phyloP scores from a whole-genome alignment of 2,329 filamentous ascomycete genomes.

The Ciborinia camelliae region DNA sequence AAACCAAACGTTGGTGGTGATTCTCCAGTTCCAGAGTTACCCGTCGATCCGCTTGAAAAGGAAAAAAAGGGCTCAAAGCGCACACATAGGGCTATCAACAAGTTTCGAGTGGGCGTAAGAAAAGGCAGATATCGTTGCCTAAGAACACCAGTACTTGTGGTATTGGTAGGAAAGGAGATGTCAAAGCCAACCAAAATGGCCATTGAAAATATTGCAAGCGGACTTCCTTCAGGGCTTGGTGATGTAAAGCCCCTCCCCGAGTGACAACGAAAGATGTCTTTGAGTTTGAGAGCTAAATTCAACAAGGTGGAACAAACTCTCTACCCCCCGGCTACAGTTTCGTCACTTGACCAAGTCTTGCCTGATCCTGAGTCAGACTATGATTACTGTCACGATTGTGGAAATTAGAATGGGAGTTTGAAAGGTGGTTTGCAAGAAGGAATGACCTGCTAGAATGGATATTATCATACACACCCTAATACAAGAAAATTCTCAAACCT shows the following conservation, averaged over 20 bases:
- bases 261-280: conserved; percentile 11
- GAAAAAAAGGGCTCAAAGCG: conserved; percentile 10
- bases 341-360: not conserved
- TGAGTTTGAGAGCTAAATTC: conserved; percentile 8
- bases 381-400: not conserved
- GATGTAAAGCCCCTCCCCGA: conserved; percentile 6
- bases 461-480: not conserved
- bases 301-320: conserved; percentile 4
- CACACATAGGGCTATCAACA: conserved; percentile 8
- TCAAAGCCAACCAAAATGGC: conserved; percentile 21
- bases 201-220: conserved; percentile 14
- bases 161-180: conserved; percentile 22
- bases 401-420: not conserved
- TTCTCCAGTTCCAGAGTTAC: not conserved
- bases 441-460: not conserved
- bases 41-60: not conserved
- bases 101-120: conserved; percentile 16
- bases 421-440: not conserved
- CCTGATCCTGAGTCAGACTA: not conserved
- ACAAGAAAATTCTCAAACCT: not conserved
- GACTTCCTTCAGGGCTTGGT: conserved; percentile 10
- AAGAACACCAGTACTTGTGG: conserved; percentile 21
- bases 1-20: conserved; percentile 6
- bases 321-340: not conserved
- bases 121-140: conserved; percentile 14